Evolutionary conservation across 2,329 filamentous ascomycete species (phyloP).

Genomic region (Apiospora pterosperma): DNA sequence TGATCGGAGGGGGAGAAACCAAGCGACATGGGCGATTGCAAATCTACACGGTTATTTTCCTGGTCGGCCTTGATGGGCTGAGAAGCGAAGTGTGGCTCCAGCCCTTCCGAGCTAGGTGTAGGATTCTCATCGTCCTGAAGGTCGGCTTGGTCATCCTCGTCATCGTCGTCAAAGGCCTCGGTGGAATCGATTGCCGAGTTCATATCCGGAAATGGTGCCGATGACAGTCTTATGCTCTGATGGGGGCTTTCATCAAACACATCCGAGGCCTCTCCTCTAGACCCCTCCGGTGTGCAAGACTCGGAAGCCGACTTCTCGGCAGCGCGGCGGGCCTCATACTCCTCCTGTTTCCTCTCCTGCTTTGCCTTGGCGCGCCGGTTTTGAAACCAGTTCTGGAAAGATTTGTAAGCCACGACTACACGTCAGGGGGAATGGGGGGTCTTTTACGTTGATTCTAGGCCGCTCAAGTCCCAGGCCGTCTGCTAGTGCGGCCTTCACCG

Average conservation of each 20-base stretch:
- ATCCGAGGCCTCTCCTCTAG: conserved; percentile 15
- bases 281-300: not conserved
- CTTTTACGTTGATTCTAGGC: conserved; percentile 58
- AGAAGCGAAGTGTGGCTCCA: not conserved
- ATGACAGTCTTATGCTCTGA: conserved; percentile 32
- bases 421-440: not conserved
- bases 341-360: conserved; percentile 56
- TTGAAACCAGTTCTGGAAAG: conserved; percentile 63
- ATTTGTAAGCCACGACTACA: conserved; percentile 13
- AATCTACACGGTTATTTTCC: not conserved
- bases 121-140: not conserved
- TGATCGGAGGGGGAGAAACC: not conserved
- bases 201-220: conserved; percentile 30
- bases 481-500: conserved; percentile 57
- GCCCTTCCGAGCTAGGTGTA: not conserved
- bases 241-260: conserved; percentile 25
- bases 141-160: not conserved
- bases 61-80: not conserved
- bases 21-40: conserved; percentile 1
- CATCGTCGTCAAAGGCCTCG: not conserved
- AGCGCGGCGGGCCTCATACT: conserved; percentile 42
- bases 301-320: conserved; percentile 25
- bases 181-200: conserved; percentile 18
- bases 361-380: conserved; percentile 63
- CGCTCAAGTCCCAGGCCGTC: conserved; percentile 61